These are phyloP conservation scores for Candida glucosophila DNA, from an alignment of 1,139 yeast species.

Conservation along the genomic window DNA sequence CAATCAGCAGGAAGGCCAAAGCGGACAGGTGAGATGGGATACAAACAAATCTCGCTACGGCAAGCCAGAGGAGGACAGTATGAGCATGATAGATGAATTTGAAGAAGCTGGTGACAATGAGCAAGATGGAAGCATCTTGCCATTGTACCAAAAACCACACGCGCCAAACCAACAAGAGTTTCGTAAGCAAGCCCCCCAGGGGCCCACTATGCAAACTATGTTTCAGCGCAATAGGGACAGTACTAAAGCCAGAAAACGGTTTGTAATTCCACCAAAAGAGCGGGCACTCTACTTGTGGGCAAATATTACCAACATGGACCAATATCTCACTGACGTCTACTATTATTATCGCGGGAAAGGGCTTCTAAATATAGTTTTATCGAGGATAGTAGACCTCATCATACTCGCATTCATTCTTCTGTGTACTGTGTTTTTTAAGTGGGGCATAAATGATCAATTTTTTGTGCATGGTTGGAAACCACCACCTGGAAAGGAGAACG, in stretches of 20 bases:
- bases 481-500: conserved; percentile 6
- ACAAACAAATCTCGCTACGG: conserved; percentile 1
- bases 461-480: conserved; percentile 13
- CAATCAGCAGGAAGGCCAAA: conserved; percentile 1
- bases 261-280: conserved; percentile 52
- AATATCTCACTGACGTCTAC: conserved; percentile 75
- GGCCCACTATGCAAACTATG: conserved; percentile 8
- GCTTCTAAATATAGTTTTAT: conserved; percentile 60
- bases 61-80: conserved; percentile 1
- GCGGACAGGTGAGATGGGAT: conserved; percentile 3
- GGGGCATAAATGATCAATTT: conserved; percentile 58
- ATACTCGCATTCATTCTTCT: conserved; percentile 72
- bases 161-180: conserved; percentile 5
- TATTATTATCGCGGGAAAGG: conserved; percentile 84
- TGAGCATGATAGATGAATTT: background rate
- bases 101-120: background rate
- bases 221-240: conserved; percentile 7
- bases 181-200: conserved; percentile 4
- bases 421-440: conserved; percentile 70
- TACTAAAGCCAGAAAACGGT: conserved; percentile 5
- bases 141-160: too few species aligned
- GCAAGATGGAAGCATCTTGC: conserved; percentile 3
- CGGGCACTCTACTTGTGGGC: conserved; percentile 95
- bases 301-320: conserved; percentile 83
- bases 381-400: conserved; percentile 55